Percentiles rank a stretch among this genome's conserved stretches.
phyloP scores from a whole-genome alignment of 2,329 filamentous ascomycete species.

The Trematosphaeria pertusa region DNA sequence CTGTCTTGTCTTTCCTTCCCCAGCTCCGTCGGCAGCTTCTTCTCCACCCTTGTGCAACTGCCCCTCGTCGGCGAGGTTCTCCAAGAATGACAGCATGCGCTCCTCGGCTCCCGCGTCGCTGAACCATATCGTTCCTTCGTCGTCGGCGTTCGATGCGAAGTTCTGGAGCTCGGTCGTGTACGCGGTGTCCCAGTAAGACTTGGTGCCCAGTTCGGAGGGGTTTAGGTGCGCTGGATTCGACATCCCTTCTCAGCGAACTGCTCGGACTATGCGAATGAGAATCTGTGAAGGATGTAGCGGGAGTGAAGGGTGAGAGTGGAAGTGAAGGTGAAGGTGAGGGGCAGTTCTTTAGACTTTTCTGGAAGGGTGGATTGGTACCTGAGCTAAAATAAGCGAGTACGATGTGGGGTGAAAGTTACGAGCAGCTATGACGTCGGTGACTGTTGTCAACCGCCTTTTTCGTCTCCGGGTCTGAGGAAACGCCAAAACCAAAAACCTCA shows the following conservation, averaged over 20 bases:
- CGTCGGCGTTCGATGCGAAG: slow-evolving; percentile 72
- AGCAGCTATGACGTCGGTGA: slow-evolving; percentile 1
- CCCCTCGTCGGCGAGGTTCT: slow-evolving; percentile 58
- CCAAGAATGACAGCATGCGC: slow-evolving; percentile 73
- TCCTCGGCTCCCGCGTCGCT: slow-evolving; percentile 87
- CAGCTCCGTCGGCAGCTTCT: slow-evolving; percentile 13
- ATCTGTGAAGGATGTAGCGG: too few relatives aligned
- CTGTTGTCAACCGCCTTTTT: too few relatives aligned
- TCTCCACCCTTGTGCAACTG: slow-evolving; percentile 49
- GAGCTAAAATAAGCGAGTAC: slow-evolving; percentile 3
- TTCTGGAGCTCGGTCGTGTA: slow-evolving; percentile 76
- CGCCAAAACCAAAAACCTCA: too few relatives aligned
- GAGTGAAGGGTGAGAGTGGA: neutral
- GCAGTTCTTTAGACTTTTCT: neutral
- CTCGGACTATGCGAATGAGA: neutral
- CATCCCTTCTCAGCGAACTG: slow-evolving; percentile 13
- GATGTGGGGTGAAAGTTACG: neutral
- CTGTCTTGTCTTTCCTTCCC: slow-evolving; percentile 4
- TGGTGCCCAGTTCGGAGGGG: slow-evolving; percentile 83
- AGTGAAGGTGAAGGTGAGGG: neutral
- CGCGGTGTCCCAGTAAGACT: slow-evolving; percentile 68
- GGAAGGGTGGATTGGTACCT: neutral
- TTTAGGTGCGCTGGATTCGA: slow-evolving; percentile 59
- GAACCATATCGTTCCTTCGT: slow-evolving; percentile 96
- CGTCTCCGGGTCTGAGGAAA: neutral